phyloP scores from a whole-genome alignment of 2,329 filamentous ascomycete genomes.

The Diaporthe velutina region DNA sequence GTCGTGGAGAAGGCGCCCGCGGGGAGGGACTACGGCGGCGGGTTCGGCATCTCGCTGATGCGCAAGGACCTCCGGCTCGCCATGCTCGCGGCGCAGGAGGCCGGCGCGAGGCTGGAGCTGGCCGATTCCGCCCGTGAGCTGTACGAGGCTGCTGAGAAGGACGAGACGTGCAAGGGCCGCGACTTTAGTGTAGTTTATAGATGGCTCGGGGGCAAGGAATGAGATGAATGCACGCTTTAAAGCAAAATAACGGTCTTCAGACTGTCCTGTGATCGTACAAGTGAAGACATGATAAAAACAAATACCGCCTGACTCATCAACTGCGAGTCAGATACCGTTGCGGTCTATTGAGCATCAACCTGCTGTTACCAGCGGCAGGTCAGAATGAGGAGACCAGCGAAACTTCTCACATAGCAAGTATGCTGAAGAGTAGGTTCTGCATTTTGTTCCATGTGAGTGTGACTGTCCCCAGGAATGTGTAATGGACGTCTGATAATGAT shows the following conservation, averaged over 20 bases:
- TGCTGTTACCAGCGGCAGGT: background rate
- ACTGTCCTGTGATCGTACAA: background rate
- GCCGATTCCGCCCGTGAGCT: conserved; percentile 73
- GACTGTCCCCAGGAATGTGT: no score
- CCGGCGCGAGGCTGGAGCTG: conserved; percentile 74
- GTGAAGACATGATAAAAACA: no score
- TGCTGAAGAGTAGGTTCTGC: background rate
- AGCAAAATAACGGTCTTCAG: background rate
- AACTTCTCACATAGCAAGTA: background rate
- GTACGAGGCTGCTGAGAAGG: conserved; percentile 75
- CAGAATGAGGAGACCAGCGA: background rate
- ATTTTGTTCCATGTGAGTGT: background rate
- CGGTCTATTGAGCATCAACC: background rate
- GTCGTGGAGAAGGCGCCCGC: conserved; percentile 84
- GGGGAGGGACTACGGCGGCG: conserved; percentile 80
- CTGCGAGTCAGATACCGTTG: background rate
- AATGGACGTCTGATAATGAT: no score
- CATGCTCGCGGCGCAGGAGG: conserved; percentile 77
- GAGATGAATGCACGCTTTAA: background rate
- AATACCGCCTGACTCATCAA: background rate
- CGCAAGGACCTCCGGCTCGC: conserved; percentile 83
- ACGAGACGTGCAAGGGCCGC: conserved; percentile 73
- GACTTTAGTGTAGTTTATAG: conserved; percentile 88
- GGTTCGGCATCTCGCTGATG: conserved; percentile 84
- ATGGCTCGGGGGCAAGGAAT: conserved; percentile 71